A percentile compares a stretch with the other conserved stretches of the same genome.
Conservation (phyloP, 83 land plant species). For the Thuja plicata region DNA sequence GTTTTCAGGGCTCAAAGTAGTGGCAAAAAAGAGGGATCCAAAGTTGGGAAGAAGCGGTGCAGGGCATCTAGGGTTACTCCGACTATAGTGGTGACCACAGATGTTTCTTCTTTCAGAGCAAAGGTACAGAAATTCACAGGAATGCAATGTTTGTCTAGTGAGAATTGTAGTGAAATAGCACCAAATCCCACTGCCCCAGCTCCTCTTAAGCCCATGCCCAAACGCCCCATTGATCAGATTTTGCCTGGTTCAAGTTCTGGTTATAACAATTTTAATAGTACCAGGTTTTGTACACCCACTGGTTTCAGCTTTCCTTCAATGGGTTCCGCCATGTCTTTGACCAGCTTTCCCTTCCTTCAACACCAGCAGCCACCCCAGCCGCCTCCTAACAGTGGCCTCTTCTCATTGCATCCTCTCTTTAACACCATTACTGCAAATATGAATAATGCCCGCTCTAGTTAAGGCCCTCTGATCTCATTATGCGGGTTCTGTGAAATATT, state of each 20-base stretch:
- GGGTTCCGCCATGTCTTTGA: background rate
- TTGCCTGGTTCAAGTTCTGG: background rate
- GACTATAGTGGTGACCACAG: background rate
- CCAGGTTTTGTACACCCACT: too few species aligned
- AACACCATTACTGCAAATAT: background rate
- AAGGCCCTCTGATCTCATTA: background rate
- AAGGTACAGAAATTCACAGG: constrained; percentile 4
- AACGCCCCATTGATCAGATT: background rate
- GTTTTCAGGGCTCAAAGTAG: too few species aligned
- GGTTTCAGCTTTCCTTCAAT: background rate
- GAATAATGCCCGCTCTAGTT: background rate
- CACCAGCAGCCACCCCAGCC: background rate
- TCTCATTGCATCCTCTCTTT: background rate
- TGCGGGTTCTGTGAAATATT: too few species aligned
- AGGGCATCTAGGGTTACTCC: background rate
- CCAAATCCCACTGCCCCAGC: too few species aligned
- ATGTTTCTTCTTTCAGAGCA: background rate
- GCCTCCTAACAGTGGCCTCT: background rate
- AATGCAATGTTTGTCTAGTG: background rate
- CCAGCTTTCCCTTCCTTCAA: background rate
- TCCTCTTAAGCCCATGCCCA: background rate
- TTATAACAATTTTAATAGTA: too few species aligned
- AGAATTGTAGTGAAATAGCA: background rate
- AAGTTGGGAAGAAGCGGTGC: background rate
- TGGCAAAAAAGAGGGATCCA: background rate